phyloP scores from a whole-genome alignment of 2,329 filamentous ascomycete genomes.

The Fusarium hostae region DNA sequence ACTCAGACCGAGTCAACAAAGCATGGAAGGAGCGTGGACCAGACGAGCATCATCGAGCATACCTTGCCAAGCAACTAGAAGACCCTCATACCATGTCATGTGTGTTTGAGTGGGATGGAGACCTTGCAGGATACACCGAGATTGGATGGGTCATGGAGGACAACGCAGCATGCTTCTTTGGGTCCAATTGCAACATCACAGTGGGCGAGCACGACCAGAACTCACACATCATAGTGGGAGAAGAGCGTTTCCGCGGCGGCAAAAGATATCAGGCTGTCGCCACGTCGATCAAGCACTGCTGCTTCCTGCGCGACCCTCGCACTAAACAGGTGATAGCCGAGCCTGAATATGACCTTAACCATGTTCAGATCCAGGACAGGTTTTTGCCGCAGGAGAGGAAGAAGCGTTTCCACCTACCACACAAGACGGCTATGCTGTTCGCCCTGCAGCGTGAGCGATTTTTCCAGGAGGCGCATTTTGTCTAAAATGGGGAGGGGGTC shows the following conservation, averaged over 20 bases:
- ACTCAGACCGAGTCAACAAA: slow-evolving; percentile 45
- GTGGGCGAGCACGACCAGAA: slow-evolving; percentile 47
- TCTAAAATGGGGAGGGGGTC: slow-evolving; percentile 10
- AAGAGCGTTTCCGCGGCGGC: slow-evolving; percentile 43
- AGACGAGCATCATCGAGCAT: slow-evolving; percentile 43
- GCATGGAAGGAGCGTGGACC: slow-evolving; percentile 44
- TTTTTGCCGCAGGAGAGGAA: slow-evolving; percentile 44
- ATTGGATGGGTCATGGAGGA: slow-evolving; percentile 45
- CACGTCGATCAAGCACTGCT: slow-evolving; percentile 44
- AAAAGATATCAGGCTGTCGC: slow-evolving; percentile 44
- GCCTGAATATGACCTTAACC: slow-evolving; percentile 37
- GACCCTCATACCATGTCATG: slow-evolving; percentile 46
- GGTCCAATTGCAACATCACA: slow-evolving; percentile 42
- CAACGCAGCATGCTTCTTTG: slow-evolving; percentile 44
- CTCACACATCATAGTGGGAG: slow-evolving; percentile 43
- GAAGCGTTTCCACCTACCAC: slow-evolving; percentile 45
- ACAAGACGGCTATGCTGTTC: slow-evolving; percentile 45
- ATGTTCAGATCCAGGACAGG: slow-evolving; percentile 42
- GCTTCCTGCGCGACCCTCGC: slow-evolving; percentile 44
- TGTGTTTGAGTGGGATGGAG: slow-evolving; percentile 45
- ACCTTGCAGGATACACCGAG: slow-evolving; percentile 45
- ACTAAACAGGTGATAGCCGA: slow-evolving; percentile 44
- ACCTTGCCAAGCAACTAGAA: slow-evolving; percentile 40
- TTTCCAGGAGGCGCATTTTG: slow-evolving; percentile 44
- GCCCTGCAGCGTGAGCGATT: slow-evolving; percentile 45